phyloP scores from a whole-genome alignment of 495 filamentous ascomycete genomes.

The Aspergillus haitiensis region DNA sequence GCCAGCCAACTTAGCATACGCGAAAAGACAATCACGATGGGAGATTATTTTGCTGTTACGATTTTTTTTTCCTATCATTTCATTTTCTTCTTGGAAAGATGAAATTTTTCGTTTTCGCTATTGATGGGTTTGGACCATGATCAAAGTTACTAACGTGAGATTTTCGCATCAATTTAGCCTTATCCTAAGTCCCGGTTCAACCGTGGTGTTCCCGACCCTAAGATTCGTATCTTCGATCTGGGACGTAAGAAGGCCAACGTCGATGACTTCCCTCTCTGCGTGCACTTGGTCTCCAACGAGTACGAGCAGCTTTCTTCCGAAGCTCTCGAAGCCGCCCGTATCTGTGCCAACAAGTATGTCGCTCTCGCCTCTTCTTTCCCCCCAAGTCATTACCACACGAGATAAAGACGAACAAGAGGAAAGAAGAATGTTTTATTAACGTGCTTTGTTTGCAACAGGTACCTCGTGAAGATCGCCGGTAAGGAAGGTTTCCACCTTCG shows the following conservation, averaged over 20 bases:
- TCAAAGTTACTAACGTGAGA: constrained; percentile 29
- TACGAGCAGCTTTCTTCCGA: constrained; percentile 98
- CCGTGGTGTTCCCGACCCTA: constrained; percentile 99
- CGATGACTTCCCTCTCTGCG: constrained; percentile 97
- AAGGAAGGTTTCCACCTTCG: constrained; percentile 99
- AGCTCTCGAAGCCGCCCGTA: constrained; percentile 98
- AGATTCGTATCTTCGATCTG: constrained; percentile 99
- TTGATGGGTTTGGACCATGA: no score
- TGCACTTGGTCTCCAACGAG: constrained; percentile 99
- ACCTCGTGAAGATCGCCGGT: constrained; percentile 94
- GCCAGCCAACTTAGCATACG: background rate
- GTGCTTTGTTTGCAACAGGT: constrained; percentile 42
- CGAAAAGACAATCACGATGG: background rate
- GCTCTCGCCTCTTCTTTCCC: constrained; percentile 3
- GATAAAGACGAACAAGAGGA: constrained; percentile 10
- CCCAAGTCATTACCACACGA: no score
- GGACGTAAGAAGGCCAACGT: constrained; percentile 97
- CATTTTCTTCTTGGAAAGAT: constrained; percentile 12
- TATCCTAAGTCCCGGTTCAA: constrained; percentile 99
- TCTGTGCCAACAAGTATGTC: constrained; percentile 96
- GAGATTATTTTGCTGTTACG: background rate
- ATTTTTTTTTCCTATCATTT: constrained; percentile 1
- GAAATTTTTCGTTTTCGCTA: background rate
- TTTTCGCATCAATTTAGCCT: constrained; percentile 56
- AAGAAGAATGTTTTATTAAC: constrained; percentile 11